Evolutionary conservation across 2,329 filamentous ascomycete species (phyloP).

Genomic region (Colletotrichum trifolii): DNA sequence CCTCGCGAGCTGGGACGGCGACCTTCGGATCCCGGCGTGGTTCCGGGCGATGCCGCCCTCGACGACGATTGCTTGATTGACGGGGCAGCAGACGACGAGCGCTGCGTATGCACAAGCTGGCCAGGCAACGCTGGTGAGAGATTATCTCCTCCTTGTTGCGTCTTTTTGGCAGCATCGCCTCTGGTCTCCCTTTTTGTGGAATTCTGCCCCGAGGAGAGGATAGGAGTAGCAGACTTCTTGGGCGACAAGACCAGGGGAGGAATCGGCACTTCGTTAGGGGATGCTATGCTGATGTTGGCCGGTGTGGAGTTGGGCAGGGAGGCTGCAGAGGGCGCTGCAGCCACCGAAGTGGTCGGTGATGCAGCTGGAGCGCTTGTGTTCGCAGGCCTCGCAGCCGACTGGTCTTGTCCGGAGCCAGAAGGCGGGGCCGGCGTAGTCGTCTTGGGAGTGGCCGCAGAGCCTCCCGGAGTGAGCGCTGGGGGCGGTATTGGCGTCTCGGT

Average conservation of each 20-base stretch:
- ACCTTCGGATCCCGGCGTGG: constrained; percentile 53
- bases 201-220: constrained; percentile 48
- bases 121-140: constrained; percentile 17
- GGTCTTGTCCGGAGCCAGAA: constrained; percentile 38
- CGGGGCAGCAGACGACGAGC: constrained; percentile 40
- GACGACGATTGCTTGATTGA: constrained; percentile 46
- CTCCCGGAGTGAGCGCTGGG: constrained; percentile 47
- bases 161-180: constrained; percentile 53
- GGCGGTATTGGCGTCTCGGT: constrained; percentile 36
- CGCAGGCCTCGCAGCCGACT: constrained; percentile 20
- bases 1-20: constrained; percentile 65
- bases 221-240: constrained; percentile 47
- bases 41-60: constrained; percentile 48
- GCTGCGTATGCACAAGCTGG: constrained; percentile 36
- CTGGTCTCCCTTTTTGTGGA: constrained; percentile 57
- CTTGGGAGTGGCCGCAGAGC: constrained; percentile 37
- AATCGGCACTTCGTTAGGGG: constrained; percentile 55
- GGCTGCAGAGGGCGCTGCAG: constrained; percentile 37
- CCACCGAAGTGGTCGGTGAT: constrained; percentile 29
- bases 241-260: constrained; percentile 48
- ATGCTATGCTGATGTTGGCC: constrained; percentile 49
- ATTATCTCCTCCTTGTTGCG: constrained; percentile 44
- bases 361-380: constrained; percentile 30
- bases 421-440: constrained; percentile 49
- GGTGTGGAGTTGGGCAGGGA: constrained; percentile 43